A percentile compares a stretch with the other conserved stretches of the same genome.
phyloP scores from a whole-genome alignment of 352 stramenopile species.

The Phytophthora chlamydospora region DNA sequence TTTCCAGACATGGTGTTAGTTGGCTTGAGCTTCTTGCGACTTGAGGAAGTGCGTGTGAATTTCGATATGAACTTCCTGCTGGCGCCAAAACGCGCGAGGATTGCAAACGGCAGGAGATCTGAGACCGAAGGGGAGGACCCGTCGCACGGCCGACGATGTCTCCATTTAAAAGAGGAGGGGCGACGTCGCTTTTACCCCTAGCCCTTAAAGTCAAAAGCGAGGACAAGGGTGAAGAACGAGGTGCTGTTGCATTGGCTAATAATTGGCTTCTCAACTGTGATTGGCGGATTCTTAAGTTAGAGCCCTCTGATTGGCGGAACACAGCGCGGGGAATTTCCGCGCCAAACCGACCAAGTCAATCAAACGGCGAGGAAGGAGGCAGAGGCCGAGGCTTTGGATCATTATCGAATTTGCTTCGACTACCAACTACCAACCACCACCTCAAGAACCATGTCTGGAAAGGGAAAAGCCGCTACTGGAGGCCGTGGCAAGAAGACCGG shows the following conservation, averaged over 20 bases:
- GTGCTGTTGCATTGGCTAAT: constrained; percentile 19
- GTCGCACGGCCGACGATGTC: too few relatives aligned
- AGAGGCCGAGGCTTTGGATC: constrained; percentile 3
- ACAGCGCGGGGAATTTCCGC: constrained; percentile 13
- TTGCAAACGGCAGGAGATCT: constrained; percentile 6
- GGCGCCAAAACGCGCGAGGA: background rate
- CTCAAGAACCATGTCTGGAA: constrained; percentile 70
- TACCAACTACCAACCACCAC: constrained; percentile 40
- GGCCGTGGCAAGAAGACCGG: constrained; percentile 73
- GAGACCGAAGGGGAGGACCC: constrained; percentile 16
- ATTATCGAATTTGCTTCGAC: constrained; percentile 54
- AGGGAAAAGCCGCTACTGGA: constrained; percentile 77
- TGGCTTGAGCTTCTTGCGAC: constrained; percentile 31
- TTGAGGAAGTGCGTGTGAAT: constrained; percentile 37
- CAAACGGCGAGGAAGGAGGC: constrained; percentile 3
- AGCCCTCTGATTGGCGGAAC: constrained; percentile 27
- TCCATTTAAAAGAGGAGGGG: background rate
- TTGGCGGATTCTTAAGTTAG: constrained; percentile 19
- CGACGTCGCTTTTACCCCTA: constrained; percentile 10
- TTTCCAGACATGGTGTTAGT: constrained; percentile 70
- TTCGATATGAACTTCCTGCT: constrained; percentile 25
- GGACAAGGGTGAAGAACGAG: constrained; percentile 16
- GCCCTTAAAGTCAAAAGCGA: constrained; percentile 13
- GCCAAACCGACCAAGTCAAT: constrained; percentile 12
- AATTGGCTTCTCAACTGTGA: background rate